phyloP scores from a whole-genome alignment of 2,329 filamentous ascomycete species.

The Chaetomium sp. region DNA sequence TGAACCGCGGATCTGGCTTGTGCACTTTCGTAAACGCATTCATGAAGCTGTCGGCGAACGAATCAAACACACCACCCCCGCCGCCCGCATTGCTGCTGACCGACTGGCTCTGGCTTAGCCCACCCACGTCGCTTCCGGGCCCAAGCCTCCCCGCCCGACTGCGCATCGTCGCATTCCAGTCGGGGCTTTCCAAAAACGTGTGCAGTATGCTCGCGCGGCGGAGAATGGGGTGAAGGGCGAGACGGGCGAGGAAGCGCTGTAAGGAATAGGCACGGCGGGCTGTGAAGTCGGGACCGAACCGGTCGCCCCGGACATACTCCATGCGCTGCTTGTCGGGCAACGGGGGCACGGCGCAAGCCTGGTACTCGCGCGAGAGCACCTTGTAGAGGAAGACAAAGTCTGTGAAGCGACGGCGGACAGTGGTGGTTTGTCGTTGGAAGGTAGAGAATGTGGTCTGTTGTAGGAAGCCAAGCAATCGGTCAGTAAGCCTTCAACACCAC shows the following conservation, averaged over 20 bases:
- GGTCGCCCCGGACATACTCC: slow-evolving; percentile 94
- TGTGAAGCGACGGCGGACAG: slow-evolving; percentile 85
- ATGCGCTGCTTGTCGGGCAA: slow-evolving; percentile 98
- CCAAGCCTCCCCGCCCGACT: slow-evolving; percentile 58
- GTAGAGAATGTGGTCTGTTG: slow-evolving; percentile 83
- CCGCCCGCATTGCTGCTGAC: slow-evolving; percentile 27
- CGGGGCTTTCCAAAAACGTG: slow-evolving; percentile 82
- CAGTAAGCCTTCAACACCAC: background rate
- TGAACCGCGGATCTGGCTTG: slow-evolving; percentile 89
- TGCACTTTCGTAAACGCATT: slow-evolving; percentile 96
- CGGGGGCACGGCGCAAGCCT: slow-evolving; percentile 86
- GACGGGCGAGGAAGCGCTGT: slow-evolving; percentile 79
- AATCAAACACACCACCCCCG: slow-evolving; percentile 76
- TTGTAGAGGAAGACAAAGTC: slow-evolving; percentile 98
- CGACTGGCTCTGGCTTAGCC: background rate
- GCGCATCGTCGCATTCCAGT: slow-evolving; percentile 97
- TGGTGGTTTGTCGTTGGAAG: slow-evolving; percentile 75
- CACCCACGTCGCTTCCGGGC: slow-evolving; percentile 33
- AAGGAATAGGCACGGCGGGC: slow-evolving; percentile 80
- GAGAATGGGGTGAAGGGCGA: slow-evolving; percentile 82
- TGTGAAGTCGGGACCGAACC: slow-evolving; percentile 91
- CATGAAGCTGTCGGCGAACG: slow-evolving; percentile 91
- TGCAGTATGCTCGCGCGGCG: slow-evolving; percentile 77
- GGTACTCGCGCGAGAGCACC: slow-evolving; percentile 78
- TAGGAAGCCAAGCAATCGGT: background rate